Evolutionary conservation across 306 rosid genomes (phyloP), one percentile per base, ranked within the genome.

Genomic region (Vigna angularis): DNA sequence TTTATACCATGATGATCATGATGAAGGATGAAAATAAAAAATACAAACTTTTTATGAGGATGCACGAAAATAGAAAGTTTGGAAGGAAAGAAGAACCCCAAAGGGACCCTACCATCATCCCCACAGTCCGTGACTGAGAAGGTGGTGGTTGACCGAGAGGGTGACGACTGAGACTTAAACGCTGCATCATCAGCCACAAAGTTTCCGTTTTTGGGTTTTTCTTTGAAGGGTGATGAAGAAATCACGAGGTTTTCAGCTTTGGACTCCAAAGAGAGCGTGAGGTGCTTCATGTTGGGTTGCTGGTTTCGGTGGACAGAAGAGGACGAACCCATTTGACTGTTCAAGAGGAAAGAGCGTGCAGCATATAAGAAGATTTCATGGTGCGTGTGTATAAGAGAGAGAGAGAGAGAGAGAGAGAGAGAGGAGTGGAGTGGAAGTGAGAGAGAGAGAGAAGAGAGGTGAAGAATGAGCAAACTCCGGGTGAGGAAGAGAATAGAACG

Each of bases 221-320:
- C 88, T 58, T 90, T 88, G 74, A 86, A 71, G 58, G 98, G 94
- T 6, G 97, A 91, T 0, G 91, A 85, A 2, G 86, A 93, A 79
- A 91, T 87, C 55, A 72, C 83, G 8, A 89, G 84, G 49, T 77
- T 81, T 49, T 85, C 82, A 44, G 89, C 36, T 84, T 86, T 86
- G 77, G 95, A 84, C 62, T 86, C 85, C 30, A 86, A 49, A 1
- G 97, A 88, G 34, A 79, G 66, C 6, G 81, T 59, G 71, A 88
- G 82, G 34, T 90, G 84, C 57, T 89, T 88, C 90, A 89, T 72
- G 84, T 86, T 87, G 6, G 93, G 55, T 53, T 84, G 88, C 1
- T 90, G 71, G 79, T 80, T 87, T 79, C 86, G 80, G 7, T 87
- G 86, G 2, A 84, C 72, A 20, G 98, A 95, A 73, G 57, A 87